These are phyloP conservation scores for Fusarium sp. DNA, from an alignment of 2,329 filamentous ascomycete species.

Conservation along the genomic window DNA sequence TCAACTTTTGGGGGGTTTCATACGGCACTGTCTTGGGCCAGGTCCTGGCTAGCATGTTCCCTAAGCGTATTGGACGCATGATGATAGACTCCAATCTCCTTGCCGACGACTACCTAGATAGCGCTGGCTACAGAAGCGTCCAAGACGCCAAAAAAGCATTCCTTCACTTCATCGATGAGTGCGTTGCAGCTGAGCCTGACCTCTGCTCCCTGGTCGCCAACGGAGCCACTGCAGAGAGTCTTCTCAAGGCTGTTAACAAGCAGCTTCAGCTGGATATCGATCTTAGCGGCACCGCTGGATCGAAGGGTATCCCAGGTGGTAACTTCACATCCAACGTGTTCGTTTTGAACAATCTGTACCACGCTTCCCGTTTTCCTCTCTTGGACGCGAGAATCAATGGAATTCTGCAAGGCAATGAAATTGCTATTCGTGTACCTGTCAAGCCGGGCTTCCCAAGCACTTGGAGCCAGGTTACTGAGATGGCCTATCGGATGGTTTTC, in stretches of 20 bases:
- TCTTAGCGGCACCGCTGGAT: neutral
- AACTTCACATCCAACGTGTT: no score
- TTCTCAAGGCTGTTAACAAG: neutral
- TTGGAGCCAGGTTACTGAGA: neutral
- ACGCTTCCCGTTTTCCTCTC: no score
- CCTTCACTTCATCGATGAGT: constrained; percentile 5
- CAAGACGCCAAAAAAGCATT: neutral
- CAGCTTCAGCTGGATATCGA: neutral
- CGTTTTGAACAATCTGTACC: no score
- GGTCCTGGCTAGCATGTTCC: constrained; percentile 43
- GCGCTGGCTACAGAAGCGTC: accelerated
- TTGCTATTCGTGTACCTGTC: no score
- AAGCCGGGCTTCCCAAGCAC: neutral
- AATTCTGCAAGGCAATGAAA: no score
- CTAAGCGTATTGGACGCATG: constrained; percentile 36
- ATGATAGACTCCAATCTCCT: constrained; percentile 37
- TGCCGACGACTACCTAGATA: constrained; percentile 24
- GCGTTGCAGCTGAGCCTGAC: neutral
- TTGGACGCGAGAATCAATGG: no score
- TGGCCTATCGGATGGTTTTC: neutral
- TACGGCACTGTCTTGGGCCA: constrained; percentile 45
- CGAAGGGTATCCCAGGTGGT: no score
- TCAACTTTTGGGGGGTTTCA: constrained; percentile 54
- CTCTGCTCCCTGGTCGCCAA: neutral
- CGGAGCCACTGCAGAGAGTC: neutral